Base-by-base conservation (phyloP, 352 stramenopile genomes). In the Phytopythium mirpurense region DNA sequence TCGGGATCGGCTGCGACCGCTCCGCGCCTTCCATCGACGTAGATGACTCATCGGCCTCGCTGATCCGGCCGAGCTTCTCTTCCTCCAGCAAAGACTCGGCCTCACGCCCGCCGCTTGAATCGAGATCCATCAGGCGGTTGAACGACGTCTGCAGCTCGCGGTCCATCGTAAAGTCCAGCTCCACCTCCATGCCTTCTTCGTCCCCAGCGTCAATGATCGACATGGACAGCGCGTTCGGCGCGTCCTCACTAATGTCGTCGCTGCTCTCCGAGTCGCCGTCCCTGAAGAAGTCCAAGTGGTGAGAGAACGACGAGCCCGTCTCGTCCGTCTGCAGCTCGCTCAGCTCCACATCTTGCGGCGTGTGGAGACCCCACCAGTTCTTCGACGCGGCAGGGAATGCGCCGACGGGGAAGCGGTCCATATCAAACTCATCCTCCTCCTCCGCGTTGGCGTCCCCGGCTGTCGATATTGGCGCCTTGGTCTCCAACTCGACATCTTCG, bases 161-260 rank as follows among this genome's bases (percentile, higher is more conserved):
- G 47, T 93, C 82, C 18, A 93, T 62, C 12, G 62, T 54, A 55
- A 95, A 92, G n/a, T 93, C 85, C 4, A 95, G 62, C 55, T 93
- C 78, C 21, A 95, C 68, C 54, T 95, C 85, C 16, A 80, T 88
- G 15, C 70, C 77, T 60, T 88, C 62, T 26, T 88, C 78, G 26
- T 78, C 78, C 16, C 76, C 81, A 16, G 64, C 71, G 41, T 83
- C 74, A 51, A 92, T 78, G 57, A 94, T 84, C 11, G 83, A 94
- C 81, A 94, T 90, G 0, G 81, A 92, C 61, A 93, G 62, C 0
- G 76, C 63, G 59, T 85, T 74, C 23, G 65, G 54, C 58, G 42
- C 59, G 44, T 71, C 63, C 27, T 59, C 32, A 21, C 41, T 58
- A 31, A 31, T 26, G 35, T 59, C 53, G 11, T 54, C 38, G 18